Evolutionary conservation across 1,139 yeast species (phyloP).

Genomic region (Tardiomyces blankii): DNA sequence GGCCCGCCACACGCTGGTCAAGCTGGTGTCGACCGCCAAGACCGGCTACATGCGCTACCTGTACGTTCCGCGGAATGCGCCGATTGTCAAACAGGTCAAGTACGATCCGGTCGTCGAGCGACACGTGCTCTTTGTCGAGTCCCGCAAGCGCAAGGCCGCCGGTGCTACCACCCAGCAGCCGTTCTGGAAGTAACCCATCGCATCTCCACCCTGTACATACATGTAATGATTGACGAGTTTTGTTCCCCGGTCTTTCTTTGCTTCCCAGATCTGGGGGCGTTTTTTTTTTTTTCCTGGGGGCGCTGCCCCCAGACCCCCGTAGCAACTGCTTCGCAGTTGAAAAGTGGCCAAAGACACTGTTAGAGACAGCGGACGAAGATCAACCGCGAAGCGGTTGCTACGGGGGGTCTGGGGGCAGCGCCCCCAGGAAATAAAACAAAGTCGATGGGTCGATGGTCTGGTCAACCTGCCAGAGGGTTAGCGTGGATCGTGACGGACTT

Average conservation of each 20-base stretch:
- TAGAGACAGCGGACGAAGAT: too few relatives aligned
- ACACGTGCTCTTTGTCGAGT: slow-evolving; percentile 83
- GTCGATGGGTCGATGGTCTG: background rate
- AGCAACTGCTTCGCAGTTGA: too few relatives aligned
- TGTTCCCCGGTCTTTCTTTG: slow-evolving; percentile 1
- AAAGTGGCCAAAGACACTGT: too few relatives aligned
- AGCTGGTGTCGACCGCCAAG: slow-evolving; percentile 69
- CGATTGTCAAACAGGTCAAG: slow-evolving; percentile 67
- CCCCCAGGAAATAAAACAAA: too few relatives aligned
- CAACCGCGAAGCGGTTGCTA: too few relatives aligned
- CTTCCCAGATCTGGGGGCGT: too few relatives aligned
- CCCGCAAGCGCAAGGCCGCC: slow-evolving; percentile 68
- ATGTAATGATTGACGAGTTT: background rate
- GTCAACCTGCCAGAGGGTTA: slow-evolving; percentile 24
- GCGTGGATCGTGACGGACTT: slow-evolving; percentile 32
- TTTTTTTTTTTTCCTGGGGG: too few relatives aligned
- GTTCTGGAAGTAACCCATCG: background rate
- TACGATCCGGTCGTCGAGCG: slow-evolving; percentile 76
- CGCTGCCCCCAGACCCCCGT: too few relatives aligned
- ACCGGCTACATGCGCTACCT: slow-evolving; percentile 81
- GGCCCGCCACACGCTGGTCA: slow-evolving; percentile 47
- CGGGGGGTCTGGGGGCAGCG: too few relatives aligned
- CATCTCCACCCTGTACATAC: background rate
- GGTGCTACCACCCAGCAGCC: background rate
- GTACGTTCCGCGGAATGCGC: slow-evolving; percentile 71